phyloP scores from a whole-genome alignment of 768 basidiomycete species.

The Boletus speciosus region DNA sequence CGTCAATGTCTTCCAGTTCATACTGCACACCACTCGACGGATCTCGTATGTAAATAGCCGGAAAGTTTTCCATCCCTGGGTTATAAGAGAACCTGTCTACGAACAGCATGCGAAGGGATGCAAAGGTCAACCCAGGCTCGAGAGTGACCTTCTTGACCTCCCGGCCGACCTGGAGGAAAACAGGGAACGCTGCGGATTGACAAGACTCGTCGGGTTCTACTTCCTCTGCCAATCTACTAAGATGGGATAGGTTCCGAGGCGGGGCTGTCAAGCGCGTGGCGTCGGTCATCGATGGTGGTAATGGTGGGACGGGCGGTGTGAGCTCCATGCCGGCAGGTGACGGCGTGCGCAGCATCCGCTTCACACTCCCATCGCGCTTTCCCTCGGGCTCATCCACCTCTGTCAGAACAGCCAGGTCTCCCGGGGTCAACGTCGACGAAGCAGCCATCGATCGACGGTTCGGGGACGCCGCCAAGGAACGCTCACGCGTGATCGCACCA shows the following conservation, averaged over 20 bases:
- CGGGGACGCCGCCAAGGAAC: constrained; percentile 43
- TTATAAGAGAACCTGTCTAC: constrained; percentile 94
- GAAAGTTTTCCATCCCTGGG: constrained; percentile 90
- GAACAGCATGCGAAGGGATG: constrained; percentile 80
- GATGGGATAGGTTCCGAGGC: neutral
- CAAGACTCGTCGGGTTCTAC: constrained; percentile 19
- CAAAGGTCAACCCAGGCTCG: constrained; percentile 66
- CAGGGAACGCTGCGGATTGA: constrained; percentile 43
- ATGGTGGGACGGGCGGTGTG: constrained; percentile 42
- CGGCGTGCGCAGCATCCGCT: constrained; percentile 38
- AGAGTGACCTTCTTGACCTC: constrained; percentile 86
- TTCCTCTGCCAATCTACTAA: constrained; percentile 20
- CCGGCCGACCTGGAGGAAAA: constrained; percentile 86
- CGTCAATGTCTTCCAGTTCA: constrained; percentile 91
- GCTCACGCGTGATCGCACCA: constrained; percentile 41
- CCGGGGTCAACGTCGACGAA: constrained; percentile 58
- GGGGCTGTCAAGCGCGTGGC: constrained; percentile 17
- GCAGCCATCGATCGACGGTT: constrained; percentile 70
- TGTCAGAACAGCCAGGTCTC: constrained; percentile 70
- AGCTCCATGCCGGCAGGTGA: constrained; percentile 20
- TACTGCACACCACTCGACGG: constrained; percentile 90
- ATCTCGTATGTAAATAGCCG: constrained; percentile 93
- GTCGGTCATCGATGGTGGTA: constrained; percentile 48
- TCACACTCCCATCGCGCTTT: constrained; percentile 14
- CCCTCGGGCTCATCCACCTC: constrained; percentile 56